These are phyloP conservation scores for Pulveroboletus sp. DNA, from an alignment of 768 basidiomycete species.

Conservation along the genomic window DNA sequence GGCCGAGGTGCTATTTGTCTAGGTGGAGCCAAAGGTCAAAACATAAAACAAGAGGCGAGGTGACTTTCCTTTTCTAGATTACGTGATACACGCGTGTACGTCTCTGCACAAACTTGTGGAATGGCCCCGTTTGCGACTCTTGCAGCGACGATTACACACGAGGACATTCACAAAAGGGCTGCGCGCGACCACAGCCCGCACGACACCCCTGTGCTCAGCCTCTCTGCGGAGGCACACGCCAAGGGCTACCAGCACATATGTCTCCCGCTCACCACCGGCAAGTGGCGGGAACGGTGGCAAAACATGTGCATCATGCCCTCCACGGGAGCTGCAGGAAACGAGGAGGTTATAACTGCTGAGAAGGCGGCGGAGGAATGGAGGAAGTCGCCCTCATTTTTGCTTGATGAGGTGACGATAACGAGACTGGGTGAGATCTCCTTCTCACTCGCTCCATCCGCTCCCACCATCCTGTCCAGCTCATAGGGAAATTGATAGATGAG, in stretches of 20 bases:
- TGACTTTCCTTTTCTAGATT: conserved; percentile 21
- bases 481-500: conserved; percentile 52
- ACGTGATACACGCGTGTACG: conserved; percentile 12
- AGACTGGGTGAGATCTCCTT: conserved; percentile 54
- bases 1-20: conserved; percentile 12
- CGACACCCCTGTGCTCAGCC: conserved; percentile 48
- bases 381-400: conserved; percentile 69
- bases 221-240: conserved; percentile 49
- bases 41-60: no score
- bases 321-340: conserved; percentile 34
- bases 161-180: conserved; percentile 39
- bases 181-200: conserved; percentile 22
- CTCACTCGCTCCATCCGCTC: conserved; percentile 5
- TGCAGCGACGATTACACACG: conserved; percentile 26
- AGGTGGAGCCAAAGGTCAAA: conserved; percentile 18
- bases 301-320: conserved; percentile 77
- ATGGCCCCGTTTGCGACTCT: conserved; percentile 30
- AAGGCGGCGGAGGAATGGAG: conserved; percentile 85
- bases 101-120: conserved; percentile 4
- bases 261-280: conserved; percentile 84
- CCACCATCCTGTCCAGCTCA: conserved; percentile 15
- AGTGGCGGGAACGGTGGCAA: conserved; percentile 87
- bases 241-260: conserved; percentile 77
- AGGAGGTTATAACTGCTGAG: conserved; percentile 46
- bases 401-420: conserved; percentile 87